Base-by-base conservation (phyloP, 106 monocot genomes). In the Xerophyta viscosa region DNA sequence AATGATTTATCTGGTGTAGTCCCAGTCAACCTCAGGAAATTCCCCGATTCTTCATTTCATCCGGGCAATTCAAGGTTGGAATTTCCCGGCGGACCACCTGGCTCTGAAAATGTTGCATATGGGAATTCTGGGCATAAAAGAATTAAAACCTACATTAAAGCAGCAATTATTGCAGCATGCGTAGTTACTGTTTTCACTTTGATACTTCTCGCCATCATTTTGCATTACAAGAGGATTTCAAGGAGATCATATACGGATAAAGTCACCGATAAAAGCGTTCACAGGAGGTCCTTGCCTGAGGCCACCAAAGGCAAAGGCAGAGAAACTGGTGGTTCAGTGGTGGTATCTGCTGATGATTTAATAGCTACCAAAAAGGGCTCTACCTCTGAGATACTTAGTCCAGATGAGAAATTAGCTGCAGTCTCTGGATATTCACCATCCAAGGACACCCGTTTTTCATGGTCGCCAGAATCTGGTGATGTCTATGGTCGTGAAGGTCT, bases 31-130 rank as follows among this genome's bases (percentile, higher is more conserved):
- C 72, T 96, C 42, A 72, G 76, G 65, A 96, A 79, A 66, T 96
- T 96, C 45, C 96, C 89, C 20, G 89, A 96, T 41, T 96, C 96
- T 62, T 78, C 89, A 43, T 96, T 96, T 75, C 89, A 86, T 24
- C 96, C 96, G 10, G 96, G 96, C 60, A 96, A 96, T 63, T 43
- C 85, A 4, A 76, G 70, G 27, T 62, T 96, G 58, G 37, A 56
- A 44, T 58, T 64, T 27, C 96, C 89, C 27, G 37, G 62, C 31
- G 71, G 60, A 39, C 29, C 63, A 29, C 47, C 84, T 37, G 71
- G 80, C 42, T 55, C 74, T 15, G 46, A 31, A 7, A 69, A 20
- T 54, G 25, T 68, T 55, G 24, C 67, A n/a, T 33, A 64, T 27
- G 63, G 29, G 22, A 47, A 29, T 30, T 20, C 46, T 29, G 27